These are phyloP conservation scores for Amanita muscaria DNA, from an alignment of 768 basidiomycete species.

Conservation along the genomic window DNA sequence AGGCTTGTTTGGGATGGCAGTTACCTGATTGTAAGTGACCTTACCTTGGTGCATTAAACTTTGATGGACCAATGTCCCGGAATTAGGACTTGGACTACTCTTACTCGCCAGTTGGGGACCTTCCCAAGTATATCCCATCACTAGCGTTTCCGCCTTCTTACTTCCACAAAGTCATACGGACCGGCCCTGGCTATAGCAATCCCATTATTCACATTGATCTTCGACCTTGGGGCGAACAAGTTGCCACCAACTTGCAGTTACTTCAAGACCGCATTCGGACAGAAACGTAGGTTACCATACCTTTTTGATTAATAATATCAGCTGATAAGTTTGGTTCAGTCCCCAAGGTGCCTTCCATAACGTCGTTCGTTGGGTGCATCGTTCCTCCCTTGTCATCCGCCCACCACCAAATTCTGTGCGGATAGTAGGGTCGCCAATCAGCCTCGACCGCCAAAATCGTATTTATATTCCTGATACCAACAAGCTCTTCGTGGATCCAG, in stretches of 20 bases:
- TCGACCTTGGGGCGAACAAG: slow-evolving; percentile 70
- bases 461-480: slow-evolving; percentile 48
- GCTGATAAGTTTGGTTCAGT: slow-evolving; percentile 27
- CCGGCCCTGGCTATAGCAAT: slow-evolving; percentile 42
- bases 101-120: slow-evolving; percentile 65
- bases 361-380: slow-evolving; percentile 80
- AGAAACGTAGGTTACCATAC: slow-evolving; percentile 60
- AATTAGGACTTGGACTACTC: slow-evolving; percentile 77
- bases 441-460: slow-evolving; percentile 16
- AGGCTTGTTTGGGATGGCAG: slow-evolving; percentile 83
- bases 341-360: slow-evolving; percentile 73
- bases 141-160: slow-evolving; percentile 82
- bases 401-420: slow-evolving; percentile 30
- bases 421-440: slow-evolving; percentile 21
- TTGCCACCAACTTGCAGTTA: slow-evolving; percentile 64
- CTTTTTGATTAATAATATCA: background rate
- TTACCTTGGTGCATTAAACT: too few species aligned
- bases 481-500: slow-evolving; percentile 56
- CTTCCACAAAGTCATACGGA: slow-evolving; percentile 79
- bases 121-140: slow-evolving; percentile 73
- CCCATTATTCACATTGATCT: slow-evolving; percentile 69
- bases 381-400: slow-evolving; percentile 65
- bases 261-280: slow-evolving; percentile 70
- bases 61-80: slow-evolving; percentile 2
- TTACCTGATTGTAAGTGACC: slow-evolving; percentile 69